Percentiles rank a stretch among this genome's conserved stretches.
Evolutionary conservation across 2,329 filamentous ascomycete species (phyloP).

Genomic region (Botrytis galanthina): DNA sequence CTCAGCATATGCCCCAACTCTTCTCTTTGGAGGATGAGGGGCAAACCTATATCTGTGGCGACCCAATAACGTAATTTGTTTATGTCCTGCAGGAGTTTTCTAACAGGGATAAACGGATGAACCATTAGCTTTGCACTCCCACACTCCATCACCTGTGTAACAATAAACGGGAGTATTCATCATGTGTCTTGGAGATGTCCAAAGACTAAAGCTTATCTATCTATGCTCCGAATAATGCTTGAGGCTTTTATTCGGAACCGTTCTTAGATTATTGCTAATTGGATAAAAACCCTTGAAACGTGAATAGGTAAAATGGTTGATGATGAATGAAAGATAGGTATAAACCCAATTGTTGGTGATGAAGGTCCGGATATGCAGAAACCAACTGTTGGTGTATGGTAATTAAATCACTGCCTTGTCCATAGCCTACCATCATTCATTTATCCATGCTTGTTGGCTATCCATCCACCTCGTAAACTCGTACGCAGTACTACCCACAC

Average conservation of each 20-base stretch:
- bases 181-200: background rate
- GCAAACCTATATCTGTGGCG: background rate
- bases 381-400: background rate
- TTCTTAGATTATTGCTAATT: background rate
- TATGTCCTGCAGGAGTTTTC: constrained; percentile 9
- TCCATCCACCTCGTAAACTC: background rate
- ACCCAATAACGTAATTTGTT: constrained; percentile 10
- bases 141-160: background rate
- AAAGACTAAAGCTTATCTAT: background rate
- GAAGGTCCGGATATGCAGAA: background rate
- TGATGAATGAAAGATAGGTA: background rate
- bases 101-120: constrained; percentile 2
- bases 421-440: background rate
- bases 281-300: background rate
- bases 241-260: background rate
- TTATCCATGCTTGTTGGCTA: background rate
- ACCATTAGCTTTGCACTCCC: constrained; percentile 1
- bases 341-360: background rate
- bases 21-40: constrained; percentile 1
- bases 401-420: background rate
- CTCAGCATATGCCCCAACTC: background rate
- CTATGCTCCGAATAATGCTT: background rate
- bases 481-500: background rate
- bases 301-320: background rate
- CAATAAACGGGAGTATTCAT: constrained; percentile 4